These are phyloP conservation scores for Nitzschia sp. DNA, from an alignment of 108 stramenopile genomes.

Conservation along the genomic window DNA sequence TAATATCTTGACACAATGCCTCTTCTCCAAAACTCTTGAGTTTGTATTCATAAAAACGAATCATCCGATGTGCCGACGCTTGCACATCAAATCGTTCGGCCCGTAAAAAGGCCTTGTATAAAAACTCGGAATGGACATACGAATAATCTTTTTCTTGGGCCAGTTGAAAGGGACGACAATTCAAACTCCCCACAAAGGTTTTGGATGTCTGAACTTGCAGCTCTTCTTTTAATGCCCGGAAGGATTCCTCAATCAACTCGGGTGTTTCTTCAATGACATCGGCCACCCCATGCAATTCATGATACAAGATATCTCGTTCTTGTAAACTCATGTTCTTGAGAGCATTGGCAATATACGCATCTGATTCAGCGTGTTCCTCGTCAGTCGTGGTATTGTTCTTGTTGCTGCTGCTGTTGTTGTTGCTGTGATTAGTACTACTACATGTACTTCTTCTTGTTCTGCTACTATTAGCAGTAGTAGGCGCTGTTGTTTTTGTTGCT, in stretches of 20 bases:
- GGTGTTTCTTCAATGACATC: constrained; percentile 8
- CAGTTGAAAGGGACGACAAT: neutral
- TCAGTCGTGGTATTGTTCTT: too few species aligned
- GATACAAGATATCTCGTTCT: neutral
- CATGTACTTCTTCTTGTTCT: too few species aligned
- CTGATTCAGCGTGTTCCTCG: too few species aligned
- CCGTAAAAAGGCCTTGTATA: neutral
- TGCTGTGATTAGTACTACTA: too few species aligned
- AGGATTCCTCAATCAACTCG: neutral
- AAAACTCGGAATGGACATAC: constrained; percentile 3
- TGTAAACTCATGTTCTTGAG: neutral
- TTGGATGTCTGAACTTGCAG: neutral
- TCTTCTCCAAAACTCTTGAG: neutral
- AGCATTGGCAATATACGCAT: neutral
- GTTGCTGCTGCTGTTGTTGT: too few species aligned
- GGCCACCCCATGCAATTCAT: constrained; percentile 13
- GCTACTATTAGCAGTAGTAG: too few species aligned
- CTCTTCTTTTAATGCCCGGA: neutral
- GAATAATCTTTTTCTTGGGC: neutral
- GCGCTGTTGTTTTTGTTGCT: too few species aligned
- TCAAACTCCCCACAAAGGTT: neutral
- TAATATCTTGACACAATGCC: neutral
- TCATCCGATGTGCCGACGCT: neutral
- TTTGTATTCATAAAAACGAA: neutral
- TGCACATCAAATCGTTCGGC: constrained; percentile 4